These are phyloP conservation scores for Parsonsia alboflavescens DNA, from an alignment of 257 asterid genomes.

Conservation along the genomic window DNA sequence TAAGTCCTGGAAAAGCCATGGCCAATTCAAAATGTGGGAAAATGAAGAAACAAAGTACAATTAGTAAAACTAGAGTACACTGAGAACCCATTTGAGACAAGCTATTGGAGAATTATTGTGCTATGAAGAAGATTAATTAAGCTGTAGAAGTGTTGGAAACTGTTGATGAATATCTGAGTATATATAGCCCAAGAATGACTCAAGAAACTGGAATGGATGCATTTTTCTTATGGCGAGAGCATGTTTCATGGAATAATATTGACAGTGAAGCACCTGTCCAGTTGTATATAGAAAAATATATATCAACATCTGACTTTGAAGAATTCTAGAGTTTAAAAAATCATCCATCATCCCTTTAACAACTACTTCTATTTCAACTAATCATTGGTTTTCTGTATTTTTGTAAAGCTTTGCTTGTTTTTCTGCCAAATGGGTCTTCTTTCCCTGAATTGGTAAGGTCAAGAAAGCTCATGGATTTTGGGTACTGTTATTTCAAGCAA, in stretches of 20 bases:
- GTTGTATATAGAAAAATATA: background rate
- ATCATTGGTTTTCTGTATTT: background rate
- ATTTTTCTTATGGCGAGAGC: background rate
- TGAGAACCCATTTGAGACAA: background rate
- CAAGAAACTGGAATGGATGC: background rate
- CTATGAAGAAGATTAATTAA: background rate
- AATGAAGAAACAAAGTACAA: background rate
- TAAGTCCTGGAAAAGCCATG: slow-evolving; percentile 2
- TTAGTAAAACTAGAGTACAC: background rate
- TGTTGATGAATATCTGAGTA: background rate
- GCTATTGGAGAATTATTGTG: too few species aligned
- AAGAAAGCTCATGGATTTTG: too few species aligned
- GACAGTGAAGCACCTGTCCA: background rate
- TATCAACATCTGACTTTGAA: slow-evolving; percentile 8
- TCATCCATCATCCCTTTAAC: background rate
- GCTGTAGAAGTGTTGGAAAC: background rate
- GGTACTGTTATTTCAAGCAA: too few species aligned
- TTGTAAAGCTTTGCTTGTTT: too few species aligned
- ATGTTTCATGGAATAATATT: background rate
- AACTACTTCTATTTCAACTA: background rate
- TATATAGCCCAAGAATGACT: background rate
- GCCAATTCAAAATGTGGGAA: background rate
- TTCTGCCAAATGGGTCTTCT: too few species aligned
- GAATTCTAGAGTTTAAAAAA: background rate
- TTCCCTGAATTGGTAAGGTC: too few species aligned